Base-by-base conservation (phyloP, 2,329 filamentous ascomycete species). In the Mollisia scopiformis region DNA sequence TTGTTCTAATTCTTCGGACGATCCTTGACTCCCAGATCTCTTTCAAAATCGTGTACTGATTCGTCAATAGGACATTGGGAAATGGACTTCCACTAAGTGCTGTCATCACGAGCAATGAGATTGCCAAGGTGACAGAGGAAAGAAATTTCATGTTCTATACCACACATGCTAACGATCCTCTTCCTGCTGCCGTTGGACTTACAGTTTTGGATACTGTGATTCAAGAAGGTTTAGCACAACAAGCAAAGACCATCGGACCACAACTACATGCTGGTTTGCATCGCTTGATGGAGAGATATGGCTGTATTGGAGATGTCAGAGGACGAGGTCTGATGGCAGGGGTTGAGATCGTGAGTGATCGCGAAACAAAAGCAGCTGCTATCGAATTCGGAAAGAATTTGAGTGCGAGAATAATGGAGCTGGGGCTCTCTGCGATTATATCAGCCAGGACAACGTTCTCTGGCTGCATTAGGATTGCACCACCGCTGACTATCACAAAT, bases 391-490 rank as follows among this genome's bases (percentile, higher is more conserved):
- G 41, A 27, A 46, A 46, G 41, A 46, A 25, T 6, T 74, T 87
- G 16, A 80, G 77, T 2, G 76, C 79, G 13, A 75, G 72, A 53
- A 81, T 82, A 54, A 79, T 80, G 51, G 77, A 79, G 46, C 67
- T 82, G 25, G 84, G 84, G 0, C 68, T 86, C 1, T 87, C 81
- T 75, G 0, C 57, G 2, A 43, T 28, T 11, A 59, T 59, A 13
- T 81, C 81, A 8, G 85, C 86, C 65, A 62, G 87, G 37, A 81
- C 80, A 33, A 84, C 77, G 54, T 78, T 81, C 66, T 78, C 80
- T 0, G 84, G 83, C 4, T 79, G 82, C 0, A 85, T 87, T 61
- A 75, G 84, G 14, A 80, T 87, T 55, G 84, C 84, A 7, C 84
- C 84, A 23, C 84, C 85, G 0, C 81, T 88, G 39, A 86, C 82